Percentiles rank a stretch among this genome's conserved stretches.
Conservation (phyloP, 192 early-diverging fungal species). For the Coemansia sp. region DNA sequence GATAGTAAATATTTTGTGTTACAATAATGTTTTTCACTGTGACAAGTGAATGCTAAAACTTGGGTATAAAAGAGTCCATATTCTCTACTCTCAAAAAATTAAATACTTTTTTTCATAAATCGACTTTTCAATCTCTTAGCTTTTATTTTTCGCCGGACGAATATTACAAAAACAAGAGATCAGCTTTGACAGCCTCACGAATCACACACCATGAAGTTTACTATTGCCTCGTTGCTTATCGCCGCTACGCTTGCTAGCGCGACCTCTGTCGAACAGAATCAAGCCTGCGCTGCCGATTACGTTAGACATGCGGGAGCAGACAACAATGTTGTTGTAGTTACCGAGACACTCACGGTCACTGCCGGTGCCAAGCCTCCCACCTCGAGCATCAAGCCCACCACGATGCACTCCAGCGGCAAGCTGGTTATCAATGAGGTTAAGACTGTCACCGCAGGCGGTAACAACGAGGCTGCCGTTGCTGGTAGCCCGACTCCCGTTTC, state of each 20-base stretch:
- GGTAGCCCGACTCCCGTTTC: neutral
- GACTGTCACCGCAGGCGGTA: constrained; percentile 26
- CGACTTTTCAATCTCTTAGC: neutral
- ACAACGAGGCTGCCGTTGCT: neutral
- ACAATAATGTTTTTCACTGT: neutral
- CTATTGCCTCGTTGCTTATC: constrained; percentile 12
- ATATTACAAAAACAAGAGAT: neutral
- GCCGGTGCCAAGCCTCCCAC: neutral
- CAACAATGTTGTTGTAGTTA: neutral
- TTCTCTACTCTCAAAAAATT: neutral
- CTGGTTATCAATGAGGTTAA: constrained; percentile 29
- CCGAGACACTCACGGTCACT: neutral
- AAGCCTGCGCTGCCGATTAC: neutral
- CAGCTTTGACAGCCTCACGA: constrained; percentile 5
- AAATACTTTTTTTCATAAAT: neutral
- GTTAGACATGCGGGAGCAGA: neutral
- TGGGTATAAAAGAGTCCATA: neutral
- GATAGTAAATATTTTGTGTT: neutral
- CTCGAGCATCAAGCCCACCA: neutral
- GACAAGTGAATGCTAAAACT: neutral
- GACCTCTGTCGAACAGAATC: neutral
- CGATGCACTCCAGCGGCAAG: neutral
- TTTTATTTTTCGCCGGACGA: neutral
- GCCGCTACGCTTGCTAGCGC: constrained; percentile 13
- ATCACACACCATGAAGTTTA: constrained; percentile 29